Base-by-base conservation (phyloP, 768 basidiomycete genomes). In the Cystofilobasidium capitatum region DNA sequence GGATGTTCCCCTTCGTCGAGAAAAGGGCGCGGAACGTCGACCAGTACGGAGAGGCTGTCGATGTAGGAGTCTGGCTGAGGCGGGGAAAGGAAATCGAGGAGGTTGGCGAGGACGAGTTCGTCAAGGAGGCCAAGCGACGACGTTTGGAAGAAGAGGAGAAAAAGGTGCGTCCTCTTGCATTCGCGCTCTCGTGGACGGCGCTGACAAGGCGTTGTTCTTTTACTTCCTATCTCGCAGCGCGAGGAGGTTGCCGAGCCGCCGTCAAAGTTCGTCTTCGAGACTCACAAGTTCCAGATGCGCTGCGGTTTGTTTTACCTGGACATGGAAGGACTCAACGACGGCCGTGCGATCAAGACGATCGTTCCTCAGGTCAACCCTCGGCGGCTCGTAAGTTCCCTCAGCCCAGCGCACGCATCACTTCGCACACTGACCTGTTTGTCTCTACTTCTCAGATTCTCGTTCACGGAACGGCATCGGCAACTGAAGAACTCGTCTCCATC, bases 1-100 rank as follows among this genome's bases (percentile, higher is more conserved):
- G 94, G 71, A 97, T 97, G 92, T 98, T 97, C 79, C 96, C 96
- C 0, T 92, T 91, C 71, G 85, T 94, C 35, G 94, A 98, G 78
- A 87, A 89, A 78, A 89, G 88, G 65, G 76, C 74, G 74, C 81
- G 91, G 71, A 83, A 88, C 71, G 89, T 98, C 26, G 96, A 99
- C 74, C 89, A 89, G 71, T 99, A 90, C 75, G 96, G 96, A 12
- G 96, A 99, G 80, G 88, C 86, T 13, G 81, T 98, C 61, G 96
- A 98, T 76, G 88, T 98, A 8, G 91, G 88, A 3, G 88, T 91
- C 84, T 99, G 96, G 96, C 76, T 98, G 67, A 81, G 91, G 69
- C 89, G 90, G 74, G 89, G 92, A 0, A 89, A 88, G 78, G 85
- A 88, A 49, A 83, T 96, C 57, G 88, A 94, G 72, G 88, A 92